Percentiles rank a stretch among this genome's conserved stretches.
Evolutionary conservation across 441 rosid species (phyloP).

Genomic region (Bocquillonia castaneifolia): DNA sequence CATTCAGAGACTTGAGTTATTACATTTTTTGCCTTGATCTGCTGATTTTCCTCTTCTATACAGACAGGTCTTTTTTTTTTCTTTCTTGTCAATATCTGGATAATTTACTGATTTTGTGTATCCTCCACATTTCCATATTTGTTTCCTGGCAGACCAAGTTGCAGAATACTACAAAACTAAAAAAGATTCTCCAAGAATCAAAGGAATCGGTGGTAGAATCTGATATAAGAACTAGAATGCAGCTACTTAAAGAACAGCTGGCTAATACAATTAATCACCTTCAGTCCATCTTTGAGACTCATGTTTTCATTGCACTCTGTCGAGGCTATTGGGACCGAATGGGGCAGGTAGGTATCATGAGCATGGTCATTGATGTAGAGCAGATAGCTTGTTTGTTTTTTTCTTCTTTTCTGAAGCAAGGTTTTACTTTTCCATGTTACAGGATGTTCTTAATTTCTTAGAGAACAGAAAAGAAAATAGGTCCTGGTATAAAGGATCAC

Average conservation of each 20-base stretch:
- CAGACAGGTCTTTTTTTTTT: not conserved
- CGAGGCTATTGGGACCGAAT: slow-evolving; percentile 95
- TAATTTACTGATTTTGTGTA: slow-evolving; percentile 6
- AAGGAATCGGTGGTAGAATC: slow-evolving; percentile 81
- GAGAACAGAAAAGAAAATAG: slow-evolving; percentile 94
- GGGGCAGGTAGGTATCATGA: slow-evolving; percentile 62
- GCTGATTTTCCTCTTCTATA: not conserved
- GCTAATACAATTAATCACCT: slow-evolving; percentile 69
- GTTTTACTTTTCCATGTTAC: slow-evolving; percentile 3
- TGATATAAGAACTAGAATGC: slow-evolving; percentile 73
- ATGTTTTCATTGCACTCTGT: slow-evolving; percentile 76
- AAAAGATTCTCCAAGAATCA: slow-evolving; percentile 88
- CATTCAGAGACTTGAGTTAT: too few species aligned
- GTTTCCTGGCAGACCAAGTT: slow-evolving; percentile 53
- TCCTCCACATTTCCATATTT: not conserved
- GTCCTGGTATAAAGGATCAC: slow-evolving; percentile 98
- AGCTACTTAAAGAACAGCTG: slow-evolving; percentile 78
- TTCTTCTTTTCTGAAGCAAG: not conserved
- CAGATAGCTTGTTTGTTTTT: not conserved
- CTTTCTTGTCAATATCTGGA: not conserved
- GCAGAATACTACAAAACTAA: slow-evolving; percentile 73
- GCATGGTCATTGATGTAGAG: not conserved
- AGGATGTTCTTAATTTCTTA: slow-evolving; percentile 84
- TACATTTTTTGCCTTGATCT: not conserved
- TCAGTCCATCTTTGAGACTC: slow-evolving; percentile 65